Conservation (phyloP, 352 stramenopile genomes). For the Pythium oligandrum region DNA sequence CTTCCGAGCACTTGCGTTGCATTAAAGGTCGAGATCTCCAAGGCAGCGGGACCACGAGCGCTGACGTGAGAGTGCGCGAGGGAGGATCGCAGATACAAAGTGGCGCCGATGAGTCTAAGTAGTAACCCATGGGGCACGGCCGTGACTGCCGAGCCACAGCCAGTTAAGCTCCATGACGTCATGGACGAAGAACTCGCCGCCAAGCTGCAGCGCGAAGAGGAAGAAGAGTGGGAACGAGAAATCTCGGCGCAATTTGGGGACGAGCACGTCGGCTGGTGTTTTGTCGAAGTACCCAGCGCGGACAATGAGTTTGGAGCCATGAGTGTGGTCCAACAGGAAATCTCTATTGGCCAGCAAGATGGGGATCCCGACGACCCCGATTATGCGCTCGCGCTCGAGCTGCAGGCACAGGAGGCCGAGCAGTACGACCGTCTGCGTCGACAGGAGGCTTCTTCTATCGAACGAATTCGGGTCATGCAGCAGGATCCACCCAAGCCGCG, state of each 20-base stretch:
- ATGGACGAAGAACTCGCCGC: slow-evolving; percentile 68
- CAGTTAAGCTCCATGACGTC: slow-evolving; percentile 56
- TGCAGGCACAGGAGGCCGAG: slow-evolving; percentile 67
- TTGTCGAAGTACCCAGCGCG: slow-evolving; percentile 64
- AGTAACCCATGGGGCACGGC: slow-evolving; percentile 31
- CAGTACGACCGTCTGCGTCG: slow-evolving; percentile 68
- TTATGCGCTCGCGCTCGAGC: slow-evolving; percentile 68
- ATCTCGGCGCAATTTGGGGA: slow-evolving; percentile 61
- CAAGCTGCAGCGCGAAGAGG: slow-evolving; percentile 66
- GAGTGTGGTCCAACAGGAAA: slow-evolving; percentile 69
- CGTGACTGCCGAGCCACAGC: slow-evolving; percentile 9
- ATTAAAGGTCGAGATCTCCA: no score
- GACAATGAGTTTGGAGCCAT: slow-evolving; percentile 51
- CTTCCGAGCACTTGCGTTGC: no score
- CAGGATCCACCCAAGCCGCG: slow-evolving; percentile 40
- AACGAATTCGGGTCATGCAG: slow-evolving; percentile 51
- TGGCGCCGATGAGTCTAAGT: slow-evolving; percentile 9
- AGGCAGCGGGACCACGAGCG: no score
- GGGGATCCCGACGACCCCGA: slow-evolving; percentile 44
- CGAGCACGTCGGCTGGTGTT: slow-evolving; percentile 59
- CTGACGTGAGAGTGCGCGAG: no score
- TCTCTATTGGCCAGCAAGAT: slow-evolving; percentile 34
- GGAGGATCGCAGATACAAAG: no score
- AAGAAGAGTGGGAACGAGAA: slow-evolving; percentile 61
- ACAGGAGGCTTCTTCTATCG: slow-evolving; percentile 62